A percentile compares a stretch with the other conserved stretches of the same genome.
These are phyloP conservation scores for Globisporangium okanoganense DNA, from an alignment of 352 stramenopile genomes.

Conservation along the genomic window DNA sequence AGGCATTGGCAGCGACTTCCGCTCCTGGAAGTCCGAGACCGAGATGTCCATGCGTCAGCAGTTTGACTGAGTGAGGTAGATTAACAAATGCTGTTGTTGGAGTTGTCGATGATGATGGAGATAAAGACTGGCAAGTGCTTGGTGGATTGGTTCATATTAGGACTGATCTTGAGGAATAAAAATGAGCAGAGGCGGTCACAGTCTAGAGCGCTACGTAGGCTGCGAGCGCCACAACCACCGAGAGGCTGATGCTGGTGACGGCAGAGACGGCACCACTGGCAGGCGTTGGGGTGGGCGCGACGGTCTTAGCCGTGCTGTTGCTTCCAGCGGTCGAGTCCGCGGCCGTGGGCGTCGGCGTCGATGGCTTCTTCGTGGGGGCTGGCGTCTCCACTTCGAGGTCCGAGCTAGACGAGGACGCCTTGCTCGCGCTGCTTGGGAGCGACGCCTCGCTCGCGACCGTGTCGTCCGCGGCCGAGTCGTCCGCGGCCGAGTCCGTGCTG, in stretches of 20 bases:
- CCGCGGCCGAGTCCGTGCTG: neutral
- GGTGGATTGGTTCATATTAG: constrained; percentile 3
- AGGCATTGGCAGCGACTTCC: constrained; percentile 75
- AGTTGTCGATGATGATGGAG: too few relatives aligned
- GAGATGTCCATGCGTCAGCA: constrained; percentile 80
- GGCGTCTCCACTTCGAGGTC: neutral
- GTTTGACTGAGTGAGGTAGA: constrained; percentile 52
- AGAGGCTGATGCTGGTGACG: constrained; percentile 2
- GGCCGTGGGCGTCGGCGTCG: constrained; percentile 1
- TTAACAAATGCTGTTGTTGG: too few relatives aligned
- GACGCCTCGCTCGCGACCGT: neutral
- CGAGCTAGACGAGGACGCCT: constrained; percentile 10
- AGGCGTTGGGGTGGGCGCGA: neutral
- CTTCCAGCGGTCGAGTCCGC: neutral
- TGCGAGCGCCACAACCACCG: neutral
- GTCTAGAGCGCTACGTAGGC: constrained; percentile 1
- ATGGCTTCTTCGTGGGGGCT: constrained; percentile 3
- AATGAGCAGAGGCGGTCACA: neutral
- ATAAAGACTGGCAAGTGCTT: too few relatives aligned
- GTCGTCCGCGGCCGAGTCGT: neutral
- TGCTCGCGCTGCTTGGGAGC: neutral
- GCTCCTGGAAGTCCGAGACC: constrained; percentile 70
- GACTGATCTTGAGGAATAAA: neutral
- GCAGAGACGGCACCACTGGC: neutral
- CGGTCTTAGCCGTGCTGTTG: neutral